phyloP scores from a whole-genome alignment of 768 basidiomycete genomes.

The Tricholoma flavovirens region DNA sequence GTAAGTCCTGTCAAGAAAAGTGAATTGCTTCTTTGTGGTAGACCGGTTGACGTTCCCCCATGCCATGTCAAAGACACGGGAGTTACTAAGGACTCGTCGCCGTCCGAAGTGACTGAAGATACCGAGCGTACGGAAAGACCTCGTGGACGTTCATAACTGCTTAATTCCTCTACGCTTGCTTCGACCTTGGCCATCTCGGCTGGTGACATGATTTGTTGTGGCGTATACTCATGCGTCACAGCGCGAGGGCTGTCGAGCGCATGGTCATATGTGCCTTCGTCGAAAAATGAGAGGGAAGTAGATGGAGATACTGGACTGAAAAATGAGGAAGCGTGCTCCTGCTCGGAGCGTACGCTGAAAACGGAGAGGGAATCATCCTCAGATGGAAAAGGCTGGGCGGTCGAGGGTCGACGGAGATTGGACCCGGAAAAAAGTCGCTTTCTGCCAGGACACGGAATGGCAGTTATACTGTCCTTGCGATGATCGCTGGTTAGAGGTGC shows the following conservation, averaged over 20 bases:
- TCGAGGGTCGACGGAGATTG: conserved; percentile 47
- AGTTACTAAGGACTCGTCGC: conserved; percentile 22
- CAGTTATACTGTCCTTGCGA: conserved; percentile 26
- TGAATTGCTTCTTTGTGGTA: conserved; percentile 17
- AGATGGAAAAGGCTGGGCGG: conserved; percentile 32
- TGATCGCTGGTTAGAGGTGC: conserved; percentile 10
- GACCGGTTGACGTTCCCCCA: conserved; percentile 8
- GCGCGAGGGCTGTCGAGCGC: conserved; percentile 30
- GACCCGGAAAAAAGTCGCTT: conserved; percentile 64
- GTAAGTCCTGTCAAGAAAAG: conserved; percentile 13
- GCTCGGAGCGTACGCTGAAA: conserved; percentile 45
- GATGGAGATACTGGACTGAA: conserved; percentile 20
- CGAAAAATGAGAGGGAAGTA: conserved; percentile 40
- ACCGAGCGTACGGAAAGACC: conserved; percentile 34
- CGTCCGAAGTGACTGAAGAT: conserved; percentile 31
- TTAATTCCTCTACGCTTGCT: conserved; percentile 36
- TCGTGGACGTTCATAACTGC: conserved; percentile 24
- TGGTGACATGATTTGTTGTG: conserved; percentile 63
- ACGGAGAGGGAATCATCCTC: conserved; percentile 55
- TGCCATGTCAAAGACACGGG: conserved; percentile 20
- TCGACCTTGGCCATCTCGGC: conserved; percentile 60
- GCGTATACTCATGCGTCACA: conserved; percentile 41
- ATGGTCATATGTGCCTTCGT: conserved; percentile 35
- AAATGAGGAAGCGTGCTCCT: conserved; percentile 24
- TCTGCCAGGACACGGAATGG: conserved; percentile 27